Base-by-base conservation (phyloP, 225 moss, liverwort and hornwort species). In the Physcomitrium patens region DNA sequence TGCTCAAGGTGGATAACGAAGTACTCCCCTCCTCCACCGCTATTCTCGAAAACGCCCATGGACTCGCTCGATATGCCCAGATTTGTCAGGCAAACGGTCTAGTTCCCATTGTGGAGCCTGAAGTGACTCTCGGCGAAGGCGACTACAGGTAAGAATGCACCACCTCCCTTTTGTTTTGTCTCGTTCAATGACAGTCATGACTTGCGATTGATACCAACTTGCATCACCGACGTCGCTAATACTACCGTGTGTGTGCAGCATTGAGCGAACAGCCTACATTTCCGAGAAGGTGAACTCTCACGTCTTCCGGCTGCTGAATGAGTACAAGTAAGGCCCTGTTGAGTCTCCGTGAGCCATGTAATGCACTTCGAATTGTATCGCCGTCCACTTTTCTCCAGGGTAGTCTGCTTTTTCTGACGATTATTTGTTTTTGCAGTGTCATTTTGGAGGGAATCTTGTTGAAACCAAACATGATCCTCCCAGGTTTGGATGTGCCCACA, bases 401-500 rank as follows among this genome's bases (percentile, higher is more conserved):
- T 60, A 14, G 20, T 52, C 3, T 65, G 53, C 37, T 77, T 47
- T 56, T 56, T 71, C 71, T 85, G 59, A 81, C 52, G 50, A 28
- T 37, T 37, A 37, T 59, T 41, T 12, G 49, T 75, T 61, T 64
- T 63, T 79, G 79, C 97, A 97, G 97, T 56, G 93, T 99, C 44
- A 99, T 99, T 64, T 80, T 99, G 67, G 97, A 99, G 85, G 97
- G 97, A 62, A 94, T 99, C 73, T 84, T 99, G 80, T 80, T 99
- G 82, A 99, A 99, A 63, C 97, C 97, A 27, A 99, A 99, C 83
- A 99, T 99, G 97, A 99, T 99, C 67, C 94, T 99, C 72, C 97
- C 97, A 54, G 97, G 97, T 71, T 82, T 97, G 81, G 97, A 97
- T 90, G 97, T 93, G 58, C 94, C 97, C 17, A 97, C 94, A 37